A percentile compares a stretch with the other conserved stretches of the same genome.
Conservation (phyloP, 2,329 filamentous ascomycete genomes). For the Cladorrhinum sp. region DNA sequence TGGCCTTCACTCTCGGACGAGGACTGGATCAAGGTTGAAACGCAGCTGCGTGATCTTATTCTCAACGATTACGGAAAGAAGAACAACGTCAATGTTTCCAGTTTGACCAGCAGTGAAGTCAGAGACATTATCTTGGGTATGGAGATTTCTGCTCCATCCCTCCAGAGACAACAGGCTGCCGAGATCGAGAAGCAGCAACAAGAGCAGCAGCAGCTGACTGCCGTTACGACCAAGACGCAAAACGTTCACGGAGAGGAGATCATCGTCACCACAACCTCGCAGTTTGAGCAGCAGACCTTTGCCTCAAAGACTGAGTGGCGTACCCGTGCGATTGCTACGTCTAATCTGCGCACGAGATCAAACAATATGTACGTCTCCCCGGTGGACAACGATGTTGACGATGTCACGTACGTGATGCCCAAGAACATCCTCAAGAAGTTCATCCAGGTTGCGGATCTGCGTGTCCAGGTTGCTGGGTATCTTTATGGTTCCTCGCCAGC, state of each 20-base stretch:
- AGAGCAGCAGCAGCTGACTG: constrained; percentile 93
- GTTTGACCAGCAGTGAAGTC: constrained; percentile 93
- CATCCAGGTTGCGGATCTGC: constrained; percentile 93
- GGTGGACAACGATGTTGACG: constrained; percentile 86
- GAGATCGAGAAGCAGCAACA: constrained; percentile 99
- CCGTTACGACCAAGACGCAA: constrained; percentile 96
- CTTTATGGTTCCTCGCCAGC: constrained; percentile 89
- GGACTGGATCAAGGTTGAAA: constrained; percentile 99
- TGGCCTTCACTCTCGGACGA: constrained; percentile 94
- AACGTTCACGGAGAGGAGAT: constrained; percentile 97
- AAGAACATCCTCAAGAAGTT: constrained; percentile 99
- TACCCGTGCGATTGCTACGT: constrained; percentile 92
- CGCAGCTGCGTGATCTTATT: constrained; percentile 90
- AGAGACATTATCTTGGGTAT: constrained; percentile 98
- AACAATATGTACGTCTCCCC: constrained; percentile 99
- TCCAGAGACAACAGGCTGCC: constrained; percentile 96
- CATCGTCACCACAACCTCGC: constrained; percentile 94
- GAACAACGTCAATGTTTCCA: constrained; percentile 99
- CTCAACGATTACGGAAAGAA: constrained; percentile 99
- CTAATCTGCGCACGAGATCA: constrained; percentile 85
- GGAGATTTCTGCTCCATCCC: constrained; percentile 96
- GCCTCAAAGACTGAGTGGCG: constrained; percentile 99
- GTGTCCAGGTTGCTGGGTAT: constrained; percentile 94
- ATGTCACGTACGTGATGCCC: constrained; percentile 96
- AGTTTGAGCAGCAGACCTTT: constrained; percentile 97